Conservation (phyloP, 176 grass and related monocot genomes). For the Rhynchospora tenuis region DNA sequence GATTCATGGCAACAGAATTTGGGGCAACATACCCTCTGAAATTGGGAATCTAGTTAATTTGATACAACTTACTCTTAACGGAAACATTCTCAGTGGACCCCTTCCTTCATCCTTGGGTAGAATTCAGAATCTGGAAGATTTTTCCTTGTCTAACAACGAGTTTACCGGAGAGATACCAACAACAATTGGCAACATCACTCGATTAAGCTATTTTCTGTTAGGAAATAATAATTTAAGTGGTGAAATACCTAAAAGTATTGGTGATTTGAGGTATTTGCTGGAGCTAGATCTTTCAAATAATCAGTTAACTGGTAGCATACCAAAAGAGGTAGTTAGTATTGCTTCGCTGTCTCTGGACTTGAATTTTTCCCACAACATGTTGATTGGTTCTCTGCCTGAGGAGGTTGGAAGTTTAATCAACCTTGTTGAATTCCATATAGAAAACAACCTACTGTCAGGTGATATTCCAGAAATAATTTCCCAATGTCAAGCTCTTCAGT, state of each 20-base stretch:
- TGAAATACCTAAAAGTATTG: conserved; percentile 12
- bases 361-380: neutral
- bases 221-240: neutral
- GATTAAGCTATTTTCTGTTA: conserved; percentile 5
- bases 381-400: conserved; percentile 14
- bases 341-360: neutral
- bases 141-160: neutral
- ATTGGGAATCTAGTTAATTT: conserved; percentile 21
- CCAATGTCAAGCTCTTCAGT: conserved; percentile 22
- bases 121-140: conserved; percentile 2
- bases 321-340: conserved; percentile 9
- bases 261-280: conserved; percentile 3
- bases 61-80: neutral
- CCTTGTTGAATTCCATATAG: neutral
- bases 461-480: conserved; percentile 20
- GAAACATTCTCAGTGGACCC: conserved; percentile 4
- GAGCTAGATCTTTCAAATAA: neutral
- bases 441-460: conserved; percentile 21
- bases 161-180: neutral
- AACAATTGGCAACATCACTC: conserved; percentile 26
- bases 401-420: conserved; percentile 26
- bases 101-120: conserved; percentile 26
- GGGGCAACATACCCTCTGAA: neutral
- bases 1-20: neutral
- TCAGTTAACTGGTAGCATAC: conserved; percentile 10